Base-by-base conservation (phyloP, 2,329 filamentous ascomycete species). In the Fusarium piperis region DNA sequence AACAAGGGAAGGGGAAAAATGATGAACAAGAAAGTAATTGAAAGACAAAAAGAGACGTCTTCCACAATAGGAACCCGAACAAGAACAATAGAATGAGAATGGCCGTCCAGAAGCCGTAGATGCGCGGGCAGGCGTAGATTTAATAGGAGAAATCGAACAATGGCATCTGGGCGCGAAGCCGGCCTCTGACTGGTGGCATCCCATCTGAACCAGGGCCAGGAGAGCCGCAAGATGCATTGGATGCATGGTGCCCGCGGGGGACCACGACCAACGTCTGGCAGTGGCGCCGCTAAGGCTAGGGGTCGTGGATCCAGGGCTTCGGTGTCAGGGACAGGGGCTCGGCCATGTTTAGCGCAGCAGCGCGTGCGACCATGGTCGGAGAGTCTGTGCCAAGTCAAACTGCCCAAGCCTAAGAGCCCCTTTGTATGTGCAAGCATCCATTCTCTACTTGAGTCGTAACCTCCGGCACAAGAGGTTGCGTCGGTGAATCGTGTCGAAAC, bases 181-280 rank as follows among this genome's bases (percentile, higher is more conserved):
- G 62, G 44, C 36, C 48, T 64, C 62, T 76, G 59, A 75, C 65
- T 74, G 67, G 72, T 71, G 74, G 70, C 71, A 61, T 74, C 62
- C 64, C 71, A 61, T 74, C 62, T 65, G 62, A 69, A 61, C 67
- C 69, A 76, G 61, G 70, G 65, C 67, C 71, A 72, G 72, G 66
- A 70, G 75, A 77, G 75, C 75, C 75, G 72, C 75, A 77, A 77
- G 75, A 77, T 76, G 64, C 73, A 75, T 48, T 48, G 44, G 44
- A 28, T 76, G 73, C 52, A 55, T 55, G 52, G 33, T 6, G 73
- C 26, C 44, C 44, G 44, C 44, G 63, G 74, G 74, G 73, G 74
- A 73, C 65, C 58, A 59, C 65, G 23, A 10, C 44, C 44, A 48
- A 48, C 44, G 67, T 62, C 67, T 65, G 56, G 62, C 63, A 35